phyloP scores from a whole-genome alignment of 176 grass and related monocot genomes.

The bread wheat (Triticum aestivum) region IWGSC_CS_RefSeq_v2.1 NC_057807.1:563040896-563041395 shows the following conservation, averaged over 20 bases:
- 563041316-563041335: conserved; percentile 27
- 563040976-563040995: not conserved
- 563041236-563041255: conserved; percentile 54
- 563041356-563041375: conserved; percentile 18
- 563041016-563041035: not conserved
- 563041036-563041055: conserved; percentile 42
- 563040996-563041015: not conserved
- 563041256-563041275: conserved; percentile 31
- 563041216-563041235: conserved; percentile 40
- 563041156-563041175: not conserved
- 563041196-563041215: not conserved
- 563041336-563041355: conserved; percentile 35
- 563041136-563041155: not conserved
- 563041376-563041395: not conserved
- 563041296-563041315: conserved; percentile 13
- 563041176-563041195: not conserved
- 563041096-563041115: not conserved
- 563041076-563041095: conserved; percentile 3
- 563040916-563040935: not conserved
- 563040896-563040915: not conserved
- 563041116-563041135: not conserved
- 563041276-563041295: not conserved
- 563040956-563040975: no score
- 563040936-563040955: not conserved
- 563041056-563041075: not conserved